Base-by-base conservation (phyloP, 371 early-diverging fungal species). In the Rhizopus arrhizus region DNA sequence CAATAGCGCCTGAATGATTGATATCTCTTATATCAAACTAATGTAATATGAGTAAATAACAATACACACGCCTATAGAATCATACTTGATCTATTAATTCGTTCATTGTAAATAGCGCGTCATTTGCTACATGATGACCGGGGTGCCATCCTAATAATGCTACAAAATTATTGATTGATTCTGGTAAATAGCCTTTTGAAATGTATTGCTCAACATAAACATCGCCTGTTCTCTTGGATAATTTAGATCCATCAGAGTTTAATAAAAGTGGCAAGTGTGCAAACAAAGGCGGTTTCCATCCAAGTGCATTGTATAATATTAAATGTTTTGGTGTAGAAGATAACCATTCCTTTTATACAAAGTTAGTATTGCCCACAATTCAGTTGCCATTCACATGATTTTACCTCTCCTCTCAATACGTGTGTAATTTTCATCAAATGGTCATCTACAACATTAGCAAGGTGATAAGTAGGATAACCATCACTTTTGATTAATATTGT, bases 371-470 rank as follows among this genome's bases (percentile, higher is more conserved):
- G 22, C 22, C 31, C n/a, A n/a, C 2, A 32, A 46, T 43, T n/a
- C 15, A 2, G 9, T 43, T 43, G 15, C n/a, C 6, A 6, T 6
- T n/a, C 8, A 12, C 6, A 4, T 48, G 58, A 9, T 36, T 5
- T 43, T 73, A 86, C 89, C 74, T 95, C 94, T 33, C 97, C 97
- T 46, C 97, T 85, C 32, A 97, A 68, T 7, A 97, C 96, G 67
- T 95, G 95, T 0, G 94, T 90, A 32, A 97, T 92, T 7, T 79
- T 78, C 96, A 97, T 96, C 15, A 82, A 51, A 62, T 93, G 90
- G 62, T 97, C 97, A 66, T 97, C 97, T 0, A 96, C 92, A 1
- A 95, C 96, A 64, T 94, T 95, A 5, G 97, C 97, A 32, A 97
- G 78, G 66, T 97, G 97, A 68, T 97, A 97, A 0, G 97, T 97